Base-by-base conservation (phyloP, 1,139 yeast species). In the Yamadazyma mexicana region DNA sequence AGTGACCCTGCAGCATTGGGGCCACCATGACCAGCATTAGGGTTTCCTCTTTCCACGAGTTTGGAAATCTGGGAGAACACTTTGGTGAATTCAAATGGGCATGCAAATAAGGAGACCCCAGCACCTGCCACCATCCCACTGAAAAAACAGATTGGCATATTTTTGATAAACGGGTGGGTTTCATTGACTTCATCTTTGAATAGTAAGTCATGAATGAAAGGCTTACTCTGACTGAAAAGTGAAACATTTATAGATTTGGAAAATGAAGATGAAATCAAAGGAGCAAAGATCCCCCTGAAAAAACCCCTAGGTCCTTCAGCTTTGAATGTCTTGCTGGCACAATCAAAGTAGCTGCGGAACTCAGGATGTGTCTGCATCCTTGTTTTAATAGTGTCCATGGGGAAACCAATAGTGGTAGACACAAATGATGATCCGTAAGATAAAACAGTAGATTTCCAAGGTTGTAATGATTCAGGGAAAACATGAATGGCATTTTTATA, bases 61-160 rank as follows among this genome's bases (percentile, higher is more conserved):
- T 75, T 55, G 50, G 79, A 69, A 51, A 87, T 76, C 58, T 88
- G 96, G 31, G 92, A 84, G 45, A 84, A 87, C 6, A 87, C 72
- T 56, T 88, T 88, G 36, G 92, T 81, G 58, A 86, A 79, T 58
- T 87, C 96, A 57, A 87, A 87, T 0, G 96, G 96, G 51, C 92
- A 83, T 2, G 94, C 87, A 56, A 85, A 77, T 4, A 78, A 38
- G 2, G 89, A 75, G 11, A 84, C 81, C 1, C 74, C 66, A 2
- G 77, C 77, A 2, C 95, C 95, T 0, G 94, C 80, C 1, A 78
- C 48, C 5, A 75, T 62, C 1, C 95, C 96, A 0, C 94, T 73
- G 2, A 73, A 38, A 42, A 83, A 75, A 23, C 89, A 77, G 1
- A 82, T 79, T 0, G 88, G 92, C n/a, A 77, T 68, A 54, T 79